phyloP scores from a whole-genome alignment of 2,329 filamentous ascomycete genomes.

The Massarina eburnea region DNA sequence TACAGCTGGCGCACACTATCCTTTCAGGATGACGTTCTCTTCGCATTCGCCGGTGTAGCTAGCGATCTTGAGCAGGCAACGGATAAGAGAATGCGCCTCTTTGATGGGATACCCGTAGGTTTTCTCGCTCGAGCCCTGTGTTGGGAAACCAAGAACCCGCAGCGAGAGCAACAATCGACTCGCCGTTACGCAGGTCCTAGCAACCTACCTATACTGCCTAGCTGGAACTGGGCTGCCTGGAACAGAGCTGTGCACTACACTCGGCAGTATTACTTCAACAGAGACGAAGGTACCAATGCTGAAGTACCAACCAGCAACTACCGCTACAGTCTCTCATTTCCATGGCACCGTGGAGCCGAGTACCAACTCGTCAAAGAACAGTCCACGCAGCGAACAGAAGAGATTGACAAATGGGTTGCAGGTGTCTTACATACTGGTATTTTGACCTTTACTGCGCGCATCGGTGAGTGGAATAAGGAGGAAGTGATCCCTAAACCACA shows the following conservation, averaged over 20 bases:
- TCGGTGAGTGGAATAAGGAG: background rate
- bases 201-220: background rate
- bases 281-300: background rate
- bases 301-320: background rate
- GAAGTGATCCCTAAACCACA: background rate
- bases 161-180: background rate
- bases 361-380: background rate
- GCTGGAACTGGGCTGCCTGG: constrained; percentile 1
- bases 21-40: background rate
- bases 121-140: constrained; percentile 1
- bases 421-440: background rate
- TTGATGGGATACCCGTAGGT: background rate
- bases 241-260: constrained; percentile 1
- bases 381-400: background rate
- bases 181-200: background rate
- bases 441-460: background rate
- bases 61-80: background rate
- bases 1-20: constrained; percentile 1
- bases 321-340: background rate
- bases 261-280: constrained; percentile 1
- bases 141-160: constrained; percentile 1
- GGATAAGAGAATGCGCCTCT: constrained; percentile 1
- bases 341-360: background rate
- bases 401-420: background rate
- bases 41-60: background rate